Evolutionary conservation across 768 basidiomycete genomes (phyloP).

Genomic region (Boletellus ananas): DNA sequence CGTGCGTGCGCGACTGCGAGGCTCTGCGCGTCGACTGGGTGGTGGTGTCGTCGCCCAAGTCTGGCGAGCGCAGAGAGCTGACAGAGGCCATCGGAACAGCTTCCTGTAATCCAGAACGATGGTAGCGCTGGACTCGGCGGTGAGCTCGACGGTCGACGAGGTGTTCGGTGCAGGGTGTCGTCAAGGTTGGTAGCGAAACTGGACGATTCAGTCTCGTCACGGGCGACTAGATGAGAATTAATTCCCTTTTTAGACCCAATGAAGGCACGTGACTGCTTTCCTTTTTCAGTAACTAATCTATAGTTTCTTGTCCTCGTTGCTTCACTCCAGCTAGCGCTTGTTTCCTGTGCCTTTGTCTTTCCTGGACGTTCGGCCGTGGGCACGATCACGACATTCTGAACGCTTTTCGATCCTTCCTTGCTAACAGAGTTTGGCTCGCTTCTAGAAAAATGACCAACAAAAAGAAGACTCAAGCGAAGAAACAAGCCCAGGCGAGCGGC

Average conservation of each 20-base stretch:
- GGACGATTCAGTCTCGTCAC: neutral
- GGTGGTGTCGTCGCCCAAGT: conserved; percentile 10
- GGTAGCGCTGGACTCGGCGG: neutral
- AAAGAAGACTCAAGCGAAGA: conserved; percentile 29
- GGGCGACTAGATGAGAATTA: conserved; percentile 6
- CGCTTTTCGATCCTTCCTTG: conserved; percentile 3
- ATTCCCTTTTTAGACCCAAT: neutral
- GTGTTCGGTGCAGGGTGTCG: conserved; percentile 6
- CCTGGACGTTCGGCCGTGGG: neutral
- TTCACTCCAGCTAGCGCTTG: neutral
- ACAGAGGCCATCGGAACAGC: conserved; percentile 11
- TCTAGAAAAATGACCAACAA: conserved; percentile 28
- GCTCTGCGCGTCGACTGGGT: conserved; percentile 6
- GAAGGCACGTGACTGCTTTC: conserved; percentile 10
- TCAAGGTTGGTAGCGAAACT: neutral
- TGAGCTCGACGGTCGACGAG: neutral
- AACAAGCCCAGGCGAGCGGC: conserved; percentile 24
- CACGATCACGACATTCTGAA: conserved; percentile 5
- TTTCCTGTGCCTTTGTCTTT: neutral
- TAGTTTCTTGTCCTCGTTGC: neutral
- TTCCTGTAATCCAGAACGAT: neutral
- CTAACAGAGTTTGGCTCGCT: neutral
- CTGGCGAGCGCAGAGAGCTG: conserved; percentile 2
- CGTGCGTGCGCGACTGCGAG: conserved; percentile 10
- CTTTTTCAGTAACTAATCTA: conserved; percentile 7